phyloP scores from a whole-genome alignment of 2,329 filamentous ascomycete species.

The Aspergillus clavatus region DNA sequence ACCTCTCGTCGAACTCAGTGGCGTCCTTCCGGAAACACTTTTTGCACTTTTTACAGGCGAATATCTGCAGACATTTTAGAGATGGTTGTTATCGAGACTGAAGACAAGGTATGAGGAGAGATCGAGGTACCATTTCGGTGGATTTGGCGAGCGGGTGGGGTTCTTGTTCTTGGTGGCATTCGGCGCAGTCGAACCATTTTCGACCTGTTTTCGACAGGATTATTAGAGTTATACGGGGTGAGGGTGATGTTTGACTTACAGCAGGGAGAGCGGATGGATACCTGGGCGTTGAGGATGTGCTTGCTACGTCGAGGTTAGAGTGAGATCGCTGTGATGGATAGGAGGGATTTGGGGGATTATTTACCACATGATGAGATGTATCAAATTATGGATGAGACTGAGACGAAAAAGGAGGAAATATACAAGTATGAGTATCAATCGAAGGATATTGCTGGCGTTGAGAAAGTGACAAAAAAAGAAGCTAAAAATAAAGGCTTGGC shows the following conservation, averaged over 20 bases:
- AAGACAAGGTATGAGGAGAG: neutral
- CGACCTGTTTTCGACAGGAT: conserved; percentile 57
- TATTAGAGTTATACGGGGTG: conserved; percentile 1
- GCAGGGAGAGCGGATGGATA: conserved; percentile 90
- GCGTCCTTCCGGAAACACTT: conserved; percentile 97
- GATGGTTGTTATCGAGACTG: conserved; percentile 1
- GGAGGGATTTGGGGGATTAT: neutral
- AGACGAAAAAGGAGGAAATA: too few species aligned
- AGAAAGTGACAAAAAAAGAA: neutral
- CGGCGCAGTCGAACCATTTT: conserved; percentile 98
- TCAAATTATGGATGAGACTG: neutral
- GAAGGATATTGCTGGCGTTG: too few species aligned
- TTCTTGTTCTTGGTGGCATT: conserved; percentile 84
- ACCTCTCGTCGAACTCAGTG: conserved; percentile 81
- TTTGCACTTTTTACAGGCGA: conserved; percentile 98
- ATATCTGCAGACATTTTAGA: conserved; percentile 44
- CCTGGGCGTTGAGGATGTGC: conserved; percentile 96
- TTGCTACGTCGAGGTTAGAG: conserved; percentile 58
- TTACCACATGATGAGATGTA: neutral
- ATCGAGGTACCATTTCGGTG: conserved; percentile 68
- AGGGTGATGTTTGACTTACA: conserved; percentile 56
- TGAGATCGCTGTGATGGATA: neutral
- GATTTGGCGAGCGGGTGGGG: conserved; percentile 69
- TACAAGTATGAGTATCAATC: neutral
- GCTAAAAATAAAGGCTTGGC: conserved; percentile 1